Evolutionary conservation across 1,139 yeast species (phyloP), one percentile per base, ranked within the genome.

Genomic region (Zygosaccharomyces sapae): DNA sequence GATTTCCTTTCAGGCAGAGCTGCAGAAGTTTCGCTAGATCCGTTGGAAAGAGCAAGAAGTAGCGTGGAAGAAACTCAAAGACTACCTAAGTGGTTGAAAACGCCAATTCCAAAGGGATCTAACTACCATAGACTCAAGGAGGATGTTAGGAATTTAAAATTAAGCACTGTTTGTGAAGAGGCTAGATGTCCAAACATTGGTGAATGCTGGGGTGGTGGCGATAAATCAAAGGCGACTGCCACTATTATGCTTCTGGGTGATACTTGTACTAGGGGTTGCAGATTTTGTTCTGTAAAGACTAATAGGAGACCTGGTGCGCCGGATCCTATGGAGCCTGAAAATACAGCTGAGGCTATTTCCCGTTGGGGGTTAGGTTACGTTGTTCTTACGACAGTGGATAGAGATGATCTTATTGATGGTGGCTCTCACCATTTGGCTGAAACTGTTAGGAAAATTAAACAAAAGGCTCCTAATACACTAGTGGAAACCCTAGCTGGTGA

Each of bases 361-460:
- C 81, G 96, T 69, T 94, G 99, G 99, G 98, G 97, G 1, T 76
- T 94, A 54, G 99, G 99, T 24, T 94, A 94, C 66, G 97, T 94
- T 30, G 99, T 94, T 34, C 74, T 94, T 56, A 94, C 99, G 19
- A 90, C 98, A 0, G 99, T 94, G 29, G 99, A 94, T 67, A 80
- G 99, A 70, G 99, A 94, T 67, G 99, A 94, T 68, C 74, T 92
- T 57, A 61, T 75, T 1, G 99, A 94, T 62, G 97, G 98, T 48
- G 99, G 99, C 41, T 83, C 97, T 2, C 74, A 79, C 52, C 99
- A 94, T 69, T 79, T 94, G 64, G 83, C 94, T 0, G 87, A 86
- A 61, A 92, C 99, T 0, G 97, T 94, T 12, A 70, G 70, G 56
- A 80, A 79, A 62, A 90, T 94, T 58, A 94, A 94, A 66, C 73